phyloP scores from a whole-genome alignment of 2,329 filamentous ascomycete genomes.

The Aureobasidium sp. region DNA sequence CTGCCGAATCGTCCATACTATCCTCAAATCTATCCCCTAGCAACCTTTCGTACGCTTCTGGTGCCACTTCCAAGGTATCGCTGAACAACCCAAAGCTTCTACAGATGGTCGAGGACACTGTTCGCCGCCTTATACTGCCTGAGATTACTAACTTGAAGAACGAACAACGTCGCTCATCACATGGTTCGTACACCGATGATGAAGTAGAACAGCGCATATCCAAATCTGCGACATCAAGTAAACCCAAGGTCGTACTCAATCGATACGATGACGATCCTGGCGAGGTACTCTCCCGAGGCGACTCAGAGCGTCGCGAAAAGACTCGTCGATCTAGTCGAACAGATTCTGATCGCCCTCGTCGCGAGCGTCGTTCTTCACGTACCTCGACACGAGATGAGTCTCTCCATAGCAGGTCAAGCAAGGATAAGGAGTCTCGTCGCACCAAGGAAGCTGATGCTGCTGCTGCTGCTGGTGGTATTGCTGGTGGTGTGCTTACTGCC shows the following conservation, averaged over 20 bases:
- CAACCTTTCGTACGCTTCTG: conserved; percentile 53
- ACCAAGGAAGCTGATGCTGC: conserved; percentile 47
- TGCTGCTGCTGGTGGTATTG: conserved; percentile 39
- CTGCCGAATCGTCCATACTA: conserved; percentile 55
- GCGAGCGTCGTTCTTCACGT: conserved; percentile 17
- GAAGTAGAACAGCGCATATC: conserved; percentile 48
- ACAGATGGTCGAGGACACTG: conserved; percentile 88
- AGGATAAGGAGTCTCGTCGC: conserved; percentile 44
- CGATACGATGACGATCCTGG: conserved; percentile 53
- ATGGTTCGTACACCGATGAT: conserved; percentile 52
- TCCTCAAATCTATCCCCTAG: conserved; percentile 51
- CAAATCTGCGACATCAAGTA: conserved; percentile 53
- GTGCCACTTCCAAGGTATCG: conserved; percentile 50
- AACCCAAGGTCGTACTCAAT: conserved; percentile 55
- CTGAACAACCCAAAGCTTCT: conserved; percentile 89
- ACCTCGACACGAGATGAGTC: conserved; percentile 16
- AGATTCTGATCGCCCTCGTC: conserved; percentile 25
- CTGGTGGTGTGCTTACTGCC: conserved; percentile 53
- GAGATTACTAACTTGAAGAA: conserved; percentile 88
- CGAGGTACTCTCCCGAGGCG: conserved; percentile 48
- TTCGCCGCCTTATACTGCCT: conserved; percentile 79
- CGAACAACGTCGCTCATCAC: conserved; percentile 68
- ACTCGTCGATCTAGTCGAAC: conserved; percentile 49
- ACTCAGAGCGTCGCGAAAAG: conserved; percentile 44
- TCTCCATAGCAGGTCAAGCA: conserved; percentile 34